phyloP scores from a whole-genome alignment of 2,329 filamentous ascomycete species.

The Paracoccidioides lutzii region DNA sequence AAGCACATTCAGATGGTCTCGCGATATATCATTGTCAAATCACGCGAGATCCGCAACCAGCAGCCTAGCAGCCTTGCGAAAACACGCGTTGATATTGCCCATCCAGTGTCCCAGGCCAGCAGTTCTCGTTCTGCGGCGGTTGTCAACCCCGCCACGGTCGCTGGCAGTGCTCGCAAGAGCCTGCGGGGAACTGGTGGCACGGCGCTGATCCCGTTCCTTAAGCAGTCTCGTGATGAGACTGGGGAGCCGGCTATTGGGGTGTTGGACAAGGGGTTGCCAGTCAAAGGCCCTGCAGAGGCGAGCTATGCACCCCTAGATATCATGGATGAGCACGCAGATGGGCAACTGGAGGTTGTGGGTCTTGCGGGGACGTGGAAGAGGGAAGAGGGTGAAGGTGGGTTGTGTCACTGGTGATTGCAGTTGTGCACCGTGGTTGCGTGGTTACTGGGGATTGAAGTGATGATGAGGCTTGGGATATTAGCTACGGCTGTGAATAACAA shows the following conservation, averaged over 20 bases:
- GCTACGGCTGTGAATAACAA: no score
- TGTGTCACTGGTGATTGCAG: constrained; percentile 40
- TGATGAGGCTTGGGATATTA: no score
- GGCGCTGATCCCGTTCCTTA: constrained; percentile 85
- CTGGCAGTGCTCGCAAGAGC: constrained; percentile 36
- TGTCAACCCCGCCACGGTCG: constrained; percentile 14
- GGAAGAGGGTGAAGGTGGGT: constrained; percentile 60
- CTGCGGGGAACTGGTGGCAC: constrained; percentile 88
- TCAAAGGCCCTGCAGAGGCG: constrained; percentile 33
- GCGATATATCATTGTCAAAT: constrained; percentile 86
- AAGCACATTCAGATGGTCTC: constrained; percentile 95
- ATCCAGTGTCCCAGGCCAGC: background rate
- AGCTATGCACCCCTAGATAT: constrained; percentile 35
- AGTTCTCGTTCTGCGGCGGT: constrained; percentile 13
- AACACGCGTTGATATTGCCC: constrained; percentile 13
- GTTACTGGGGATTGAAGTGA: no score
- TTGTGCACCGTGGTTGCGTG: background rate
- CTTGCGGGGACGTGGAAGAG: constrained; percentile 81
- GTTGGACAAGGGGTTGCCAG: constrained; percentile 48
- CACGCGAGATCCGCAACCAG: constrained; percentile 50
- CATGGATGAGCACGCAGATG: constrained; percentile 41
- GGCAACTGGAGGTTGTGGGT: constrained; percentile 49
- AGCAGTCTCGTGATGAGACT: constrained; percentile 93
- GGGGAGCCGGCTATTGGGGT: constrained; percentile 72
- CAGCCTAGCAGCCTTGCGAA: constrained; percentile 44